Conservation (phyloP, 1,284 basidiomycete genomes). For the Boletus semigastroideus region DNA sequence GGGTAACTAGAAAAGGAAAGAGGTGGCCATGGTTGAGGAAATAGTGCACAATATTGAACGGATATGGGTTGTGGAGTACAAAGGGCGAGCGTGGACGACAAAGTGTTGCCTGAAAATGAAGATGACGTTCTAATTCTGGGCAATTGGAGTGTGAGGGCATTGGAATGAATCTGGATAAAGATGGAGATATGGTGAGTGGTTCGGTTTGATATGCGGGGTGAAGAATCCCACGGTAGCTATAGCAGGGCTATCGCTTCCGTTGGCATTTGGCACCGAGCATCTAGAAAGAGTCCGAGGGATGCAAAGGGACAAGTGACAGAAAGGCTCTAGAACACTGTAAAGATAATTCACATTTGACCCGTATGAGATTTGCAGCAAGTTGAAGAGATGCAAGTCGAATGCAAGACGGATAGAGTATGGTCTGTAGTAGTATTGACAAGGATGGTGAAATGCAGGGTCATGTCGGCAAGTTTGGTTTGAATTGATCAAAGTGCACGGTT, state of each 20-base stretch:
- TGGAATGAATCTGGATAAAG: constrained; percentile 11
- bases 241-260: constrained; percentile 2
- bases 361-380: neutral
- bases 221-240: constrained; percentile 4
- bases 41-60: no score
- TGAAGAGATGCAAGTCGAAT: constrained; percentile 4
- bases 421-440: neutral
- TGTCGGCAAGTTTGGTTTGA: constrained; percentile 10
- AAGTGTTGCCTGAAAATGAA: constrained; percentile 8
- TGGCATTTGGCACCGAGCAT: constrained; percentile 12
- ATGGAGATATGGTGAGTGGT: neutral
- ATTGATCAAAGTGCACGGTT: neutral
- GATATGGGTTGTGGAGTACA: no score
- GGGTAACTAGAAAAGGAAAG: constrained; percentile 10
- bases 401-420: neutral
- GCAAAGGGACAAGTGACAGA: neutral
- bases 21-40: no score
- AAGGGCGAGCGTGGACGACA: no score
- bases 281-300: neutral
- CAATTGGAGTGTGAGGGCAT: constrained; percentile 5
- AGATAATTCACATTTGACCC: no score
- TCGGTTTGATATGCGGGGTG: neutral
- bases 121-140: neutral
- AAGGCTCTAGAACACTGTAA: neutral
- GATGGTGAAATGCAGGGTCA: constrained; percentile 12